Evolutionary conservation across 768 basidiomycete genomes (phyloP), one percentile per base, ranked within the genome.

Genomic region (Sporobolomyces pararoseus): DNA sequence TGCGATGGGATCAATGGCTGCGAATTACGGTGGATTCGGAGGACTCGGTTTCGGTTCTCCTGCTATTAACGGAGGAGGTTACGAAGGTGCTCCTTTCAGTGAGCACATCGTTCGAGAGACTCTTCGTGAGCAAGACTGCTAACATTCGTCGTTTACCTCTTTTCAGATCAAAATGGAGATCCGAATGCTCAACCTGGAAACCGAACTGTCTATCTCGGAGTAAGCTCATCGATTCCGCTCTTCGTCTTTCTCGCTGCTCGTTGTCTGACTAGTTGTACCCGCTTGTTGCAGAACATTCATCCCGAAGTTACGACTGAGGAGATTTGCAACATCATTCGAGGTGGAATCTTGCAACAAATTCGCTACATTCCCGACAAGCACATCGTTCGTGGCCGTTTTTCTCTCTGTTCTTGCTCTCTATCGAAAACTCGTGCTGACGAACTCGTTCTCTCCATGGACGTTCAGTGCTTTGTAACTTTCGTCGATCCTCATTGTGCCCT

Each of bases 301-400:
- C 93, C 94, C 3, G 96, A 98, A 82, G 96, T 92, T 23, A 88
- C 88, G 21, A 84, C 89, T 3, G 95, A 98, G 80, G 96, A 98
- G 78, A 82, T 98, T 73, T 98, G 95, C 82, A 98, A 98, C 76
- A 87, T 91, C 35, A 88, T 99, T 70, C 86, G 96, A 58, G 96
- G 95, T n/a, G 96, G 96, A 54, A 90, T 96, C 71, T 81, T 99
- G 59, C 91, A 97, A 81, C 92, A 91, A 80, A 87, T 99, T 77
- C 83, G 91, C 71, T 95, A 93, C 79, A 89, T 98, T 87, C 87
- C 89, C 72, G 96, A 98, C 76, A 96, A 97, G 83, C 92, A 95
- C 78, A 96, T 96, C 77, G 92, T 92, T 23, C 37, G 66, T 50
- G 17, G 19, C 75, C 47, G 46, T 9, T 34, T 14, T 37, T 54